Conservation (phyloP, 768 basidiomycete genomes). For the Mycena metata region DNA sequence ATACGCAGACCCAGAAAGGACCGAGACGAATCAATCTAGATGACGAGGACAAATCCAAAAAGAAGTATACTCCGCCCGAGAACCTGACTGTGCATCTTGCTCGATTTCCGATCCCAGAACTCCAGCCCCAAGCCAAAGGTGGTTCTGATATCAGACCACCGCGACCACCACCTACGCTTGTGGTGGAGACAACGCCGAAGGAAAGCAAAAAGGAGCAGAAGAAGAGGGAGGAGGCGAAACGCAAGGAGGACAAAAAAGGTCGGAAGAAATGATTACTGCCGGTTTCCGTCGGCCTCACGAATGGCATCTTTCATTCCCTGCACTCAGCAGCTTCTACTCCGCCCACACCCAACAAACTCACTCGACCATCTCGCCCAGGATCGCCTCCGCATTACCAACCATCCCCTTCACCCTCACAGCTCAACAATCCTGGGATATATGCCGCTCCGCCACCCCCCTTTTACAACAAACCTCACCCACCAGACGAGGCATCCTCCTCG, state of each 20-base stretch:
- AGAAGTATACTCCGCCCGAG: conserved; percentile 74
- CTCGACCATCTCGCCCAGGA: conserved; percentile 35
- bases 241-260: conserved; percentile 47
- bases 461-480: background rate
- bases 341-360: conserved; percentile 40
- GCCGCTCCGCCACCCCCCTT: conserved; percentile 46
- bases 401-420: conserved; percentile 58
- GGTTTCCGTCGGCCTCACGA: conserved; percentile 24
- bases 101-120: conserved; percentile 90
- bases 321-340: conserved; percentile 23
- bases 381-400: conserved; percentile 51
- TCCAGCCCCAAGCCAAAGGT: conserved; percentile 66
- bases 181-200: conserved; percentile 46
- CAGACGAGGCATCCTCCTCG: conserved; percentile 21
- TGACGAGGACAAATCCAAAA: conserved; percentile 58
- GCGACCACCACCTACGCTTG: conserved; percentile 11
- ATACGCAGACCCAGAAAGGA: conserved; percentile 65
- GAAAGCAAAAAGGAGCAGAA: conserved; percentile 47
- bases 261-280: conserved; percentile 56
- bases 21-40: conserved; percentile 80
- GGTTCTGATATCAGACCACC: background rate
- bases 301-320: conserved; percentile 6
- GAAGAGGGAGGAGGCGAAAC: conserved; percentile 55
- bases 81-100: conserved; percentile 82
- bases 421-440: conserved; percentile 58